These are phyloP conservation scores for Cyclaneusma minus DNA, from an alignment of 2,329 filamentous ascomycete genomes.

Conservation along the genomic window DNA sequence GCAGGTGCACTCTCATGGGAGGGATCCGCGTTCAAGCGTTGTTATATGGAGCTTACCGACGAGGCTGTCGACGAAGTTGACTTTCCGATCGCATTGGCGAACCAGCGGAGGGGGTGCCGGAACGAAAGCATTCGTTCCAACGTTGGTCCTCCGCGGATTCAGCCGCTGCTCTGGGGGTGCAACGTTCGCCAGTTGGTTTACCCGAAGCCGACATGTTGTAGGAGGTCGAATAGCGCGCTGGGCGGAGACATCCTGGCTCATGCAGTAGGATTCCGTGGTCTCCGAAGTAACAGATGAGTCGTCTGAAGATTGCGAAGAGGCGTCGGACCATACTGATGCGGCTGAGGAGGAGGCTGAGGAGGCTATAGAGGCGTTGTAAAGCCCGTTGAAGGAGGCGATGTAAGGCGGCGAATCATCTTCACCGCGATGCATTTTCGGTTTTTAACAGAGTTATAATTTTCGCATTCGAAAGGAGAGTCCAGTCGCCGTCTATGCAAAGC, in stretches of 20 bases:
- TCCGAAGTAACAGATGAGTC: constrained; percentile 48
- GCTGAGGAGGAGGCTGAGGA: constrained; percentile 64
- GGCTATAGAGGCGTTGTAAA: constrained; percentile 56
- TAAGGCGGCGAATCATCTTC: constrained; percentile 36
- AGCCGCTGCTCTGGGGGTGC: constrained; percentile 47
- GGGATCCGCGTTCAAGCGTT: constrained; percentile 15
- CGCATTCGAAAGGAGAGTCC: constrained; percentile 22
- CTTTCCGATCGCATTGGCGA: constrained; percentile 81
- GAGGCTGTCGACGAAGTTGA: constrained; percentile 90
- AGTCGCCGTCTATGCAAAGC: constrained; percentile 39
- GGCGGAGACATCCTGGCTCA: no score
- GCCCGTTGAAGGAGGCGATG: constrained; percentile 32
- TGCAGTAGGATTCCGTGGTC: constrained; percentile 28
- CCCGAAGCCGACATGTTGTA: constrained; percentile 20
- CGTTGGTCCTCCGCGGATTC: constrained; percentile 42
- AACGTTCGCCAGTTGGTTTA: constrained; percentile 22
- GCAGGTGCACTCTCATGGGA: constrained; percentile 16
- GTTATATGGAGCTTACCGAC: constrained; percentile 63
- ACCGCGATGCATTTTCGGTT: constrained; percentile 42
- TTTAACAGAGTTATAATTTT: constrained; percentile 14
- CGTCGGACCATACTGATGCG: constrained; percentile 64
- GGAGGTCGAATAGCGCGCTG: constrained; percentile 17
- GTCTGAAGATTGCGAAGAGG: constrained; percentile 53
- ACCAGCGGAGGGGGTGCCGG: constrained; percentile 60
- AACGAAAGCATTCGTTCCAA: constrained; percentile 36